These are phyloP conservation scores for Spatholobus suberectus DNA, from an alignment of 306 rosid genomes.

Conservation along the genomic window DNA sequence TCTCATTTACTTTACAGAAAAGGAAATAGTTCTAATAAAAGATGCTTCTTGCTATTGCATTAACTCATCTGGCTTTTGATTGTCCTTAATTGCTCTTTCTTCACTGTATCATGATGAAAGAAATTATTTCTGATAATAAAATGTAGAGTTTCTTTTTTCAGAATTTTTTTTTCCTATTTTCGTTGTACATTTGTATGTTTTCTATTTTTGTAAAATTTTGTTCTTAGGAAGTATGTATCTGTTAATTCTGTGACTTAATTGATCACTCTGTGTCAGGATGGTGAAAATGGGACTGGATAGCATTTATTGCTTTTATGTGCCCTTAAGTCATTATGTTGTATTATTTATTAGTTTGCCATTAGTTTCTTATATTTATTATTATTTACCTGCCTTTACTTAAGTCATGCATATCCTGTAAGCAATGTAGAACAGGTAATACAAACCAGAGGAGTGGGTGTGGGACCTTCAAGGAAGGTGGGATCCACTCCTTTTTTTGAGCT, in stretches of 20 bases:
- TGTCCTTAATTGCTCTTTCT: not conserved
- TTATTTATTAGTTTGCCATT: not conserved
- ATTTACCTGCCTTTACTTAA: not conserved
- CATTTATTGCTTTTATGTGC: not conserved
- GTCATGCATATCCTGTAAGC: not conserved
- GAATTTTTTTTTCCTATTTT: not conserved
- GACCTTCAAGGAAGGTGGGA: not conserved
- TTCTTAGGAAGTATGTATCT: not conserved
- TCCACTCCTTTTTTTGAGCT: not conserved
- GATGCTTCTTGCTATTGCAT: not conserved
- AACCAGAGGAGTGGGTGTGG: not conserved
- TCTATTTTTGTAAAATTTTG: not conserved
- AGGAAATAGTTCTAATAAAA: not conserved
- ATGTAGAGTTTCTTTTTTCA: not conserved
- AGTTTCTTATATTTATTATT: not conserved
- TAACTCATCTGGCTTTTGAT: not conserved
- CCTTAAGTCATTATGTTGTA: not conserved
- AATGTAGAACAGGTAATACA: not conserved
- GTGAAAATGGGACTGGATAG: not conserved
- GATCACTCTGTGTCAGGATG: no score
- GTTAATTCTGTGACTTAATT: not conserved
- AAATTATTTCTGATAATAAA: not conserved
- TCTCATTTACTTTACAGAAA: not conserved
- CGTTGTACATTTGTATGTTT: not conserved
- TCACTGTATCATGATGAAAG: not conserved